Evolutionary conservation across 352 stramenopile genomes (phyloP).

Genomic region (Globisporangium cederbergense): DNA sequence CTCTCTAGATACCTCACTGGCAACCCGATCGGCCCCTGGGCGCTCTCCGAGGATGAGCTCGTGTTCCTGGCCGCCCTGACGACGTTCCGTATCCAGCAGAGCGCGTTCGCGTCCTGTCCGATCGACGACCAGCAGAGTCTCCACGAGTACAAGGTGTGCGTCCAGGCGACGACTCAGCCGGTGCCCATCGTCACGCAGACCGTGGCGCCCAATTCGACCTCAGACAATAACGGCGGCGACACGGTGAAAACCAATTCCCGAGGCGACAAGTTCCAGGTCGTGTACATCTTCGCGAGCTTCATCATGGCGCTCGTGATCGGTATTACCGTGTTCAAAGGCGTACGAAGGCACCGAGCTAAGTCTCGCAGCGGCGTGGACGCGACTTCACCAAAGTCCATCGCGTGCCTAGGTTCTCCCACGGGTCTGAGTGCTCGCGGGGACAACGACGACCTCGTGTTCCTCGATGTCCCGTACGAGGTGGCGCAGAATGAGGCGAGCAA

Average conservation of each 20-base stretch:
- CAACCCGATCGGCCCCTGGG: constrained; percentile 35
- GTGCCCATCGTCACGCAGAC: not conserved
- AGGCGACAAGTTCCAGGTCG: constrained; percentile 19
- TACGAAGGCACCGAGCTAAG: constrained; percentile 1
- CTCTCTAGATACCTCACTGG: constrained; percentile 22
- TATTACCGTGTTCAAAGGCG: constrained; percentile 14
- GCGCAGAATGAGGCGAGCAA: not conserved
- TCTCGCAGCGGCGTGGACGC: not conserved
- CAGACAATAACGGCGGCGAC: not conserved
- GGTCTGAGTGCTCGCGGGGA: constrained; percentile 1
- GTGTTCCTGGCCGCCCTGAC: constrained; percentile 29
- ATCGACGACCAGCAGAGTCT: constrained; percentile 26
- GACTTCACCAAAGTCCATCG: constrained; percentile 13
- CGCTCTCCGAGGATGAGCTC: constrained; percentile 21
- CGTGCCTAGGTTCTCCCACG: constrained; percentile 14
- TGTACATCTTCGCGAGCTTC: constrained; percentile 40
- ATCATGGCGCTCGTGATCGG: constrained; percentile 31
- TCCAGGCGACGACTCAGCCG: constrained; percentile 8
- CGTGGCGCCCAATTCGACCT: constrained; percentile 3
- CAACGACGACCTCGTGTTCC: constrained; percentile 8
- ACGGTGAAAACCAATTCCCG: not conserved
- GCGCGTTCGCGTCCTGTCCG: constrained; percentile 36
- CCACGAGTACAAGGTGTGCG: constrained; percentile 28
- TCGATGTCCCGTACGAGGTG: constrained; percentile 1
- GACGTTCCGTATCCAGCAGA: constrained; percentile 32